Evolutionary conservation across 176 grass and related monocot genomes (phyloP).

Genomic region (Melocanna baccifera): DNA sequence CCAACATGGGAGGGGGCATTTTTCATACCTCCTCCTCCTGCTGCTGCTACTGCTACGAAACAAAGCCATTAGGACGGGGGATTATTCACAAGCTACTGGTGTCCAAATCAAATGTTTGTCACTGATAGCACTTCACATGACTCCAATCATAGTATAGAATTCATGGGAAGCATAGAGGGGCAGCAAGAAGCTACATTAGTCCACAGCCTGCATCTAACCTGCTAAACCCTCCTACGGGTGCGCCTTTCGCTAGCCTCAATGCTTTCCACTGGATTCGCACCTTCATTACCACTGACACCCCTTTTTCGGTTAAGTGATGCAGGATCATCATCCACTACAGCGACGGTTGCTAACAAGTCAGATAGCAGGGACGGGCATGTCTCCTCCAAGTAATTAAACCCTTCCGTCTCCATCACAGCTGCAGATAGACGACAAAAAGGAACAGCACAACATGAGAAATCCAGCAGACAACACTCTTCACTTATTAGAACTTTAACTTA

Average conservation of each 20-base stretch:
- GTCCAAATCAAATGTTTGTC: conserved; percentile 34
- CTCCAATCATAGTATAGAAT: conserved; percentile 5
- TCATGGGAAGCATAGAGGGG: conserved; percentile 10
- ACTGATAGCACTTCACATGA: conserved; percentile 20
- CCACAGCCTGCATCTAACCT: conserved; percentile 6
- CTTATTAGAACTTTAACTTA: not conserved
- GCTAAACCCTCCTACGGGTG: conserved; percentile 59
- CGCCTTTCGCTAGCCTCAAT: conserved; percentile 54
- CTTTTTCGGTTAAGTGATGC: conserved; percentile 53
- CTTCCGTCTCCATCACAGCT: conserved; percentile 91
- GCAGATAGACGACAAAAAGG: conserved; percentile 31
- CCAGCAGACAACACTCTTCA: not conserved
- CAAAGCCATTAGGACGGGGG: not conserved
- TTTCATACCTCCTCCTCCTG: not conserved
- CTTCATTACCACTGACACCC: conserved; percentile 43
- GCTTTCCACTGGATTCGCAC: conserved; percentile 38
- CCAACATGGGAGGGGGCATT: not conserved
- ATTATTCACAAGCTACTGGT: conserved; percentile 47
- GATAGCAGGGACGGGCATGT: conserved; percentile 71
- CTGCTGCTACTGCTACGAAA: not conserved
- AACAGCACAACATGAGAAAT: conserved; percentile 32
- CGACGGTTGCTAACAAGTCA: conserved; percentile 78
- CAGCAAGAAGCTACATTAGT: conserved; percentile 25
- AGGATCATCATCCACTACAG: conserved; percentile 56
- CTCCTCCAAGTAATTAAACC: conserved; percentile 83